Conservation (phyloP, 306 rosid species). For the Citrullus mucosospermus region DNA sequence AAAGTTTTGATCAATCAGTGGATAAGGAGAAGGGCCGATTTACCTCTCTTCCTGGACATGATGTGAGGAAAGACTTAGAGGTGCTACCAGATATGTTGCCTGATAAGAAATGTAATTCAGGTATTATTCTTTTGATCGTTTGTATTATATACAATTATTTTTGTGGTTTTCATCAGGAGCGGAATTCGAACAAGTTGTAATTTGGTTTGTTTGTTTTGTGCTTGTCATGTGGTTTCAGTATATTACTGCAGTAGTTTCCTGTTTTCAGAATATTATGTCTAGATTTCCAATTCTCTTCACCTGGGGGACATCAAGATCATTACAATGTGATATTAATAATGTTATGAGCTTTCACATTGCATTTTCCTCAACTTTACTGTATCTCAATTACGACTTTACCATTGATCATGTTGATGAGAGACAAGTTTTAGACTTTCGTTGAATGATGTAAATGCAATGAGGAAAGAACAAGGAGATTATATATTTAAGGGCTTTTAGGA, state of each 20-base stretch:
- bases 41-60: background rate
- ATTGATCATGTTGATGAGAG: background rate
- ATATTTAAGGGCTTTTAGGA: background rate
- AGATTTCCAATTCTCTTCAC: background rate
- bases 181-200: background rate
- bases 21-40: constrained; percentile 7
- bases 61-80: constrained; percentile 7
- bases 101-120: constrained; percentile 20
- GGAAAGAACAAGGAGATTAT: background rate
- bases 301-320: background rate
- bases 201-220: background rate
- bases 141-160: background rate
- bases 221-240: background rate
- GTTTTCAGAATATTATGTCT: background rate
- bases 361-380: background rate
- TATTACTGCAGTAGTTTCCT: background rate
- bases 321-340: background rate
- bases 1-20: constrained; percentile 4
- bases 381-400: background rate
- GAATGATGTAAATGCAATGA: background rate
- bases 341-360: background rate
- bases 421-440: background rate
- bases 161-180: background rate
- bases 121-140: constrained; percentile 19
- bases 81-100: constrained; percentile 6